Percentiles rank a stretch among this genome's conserved stretches.
Evolutionary conservation across 1,284 basidiomycete species (phyloP).

Genomic region (Mycena citricolor): DNA sequence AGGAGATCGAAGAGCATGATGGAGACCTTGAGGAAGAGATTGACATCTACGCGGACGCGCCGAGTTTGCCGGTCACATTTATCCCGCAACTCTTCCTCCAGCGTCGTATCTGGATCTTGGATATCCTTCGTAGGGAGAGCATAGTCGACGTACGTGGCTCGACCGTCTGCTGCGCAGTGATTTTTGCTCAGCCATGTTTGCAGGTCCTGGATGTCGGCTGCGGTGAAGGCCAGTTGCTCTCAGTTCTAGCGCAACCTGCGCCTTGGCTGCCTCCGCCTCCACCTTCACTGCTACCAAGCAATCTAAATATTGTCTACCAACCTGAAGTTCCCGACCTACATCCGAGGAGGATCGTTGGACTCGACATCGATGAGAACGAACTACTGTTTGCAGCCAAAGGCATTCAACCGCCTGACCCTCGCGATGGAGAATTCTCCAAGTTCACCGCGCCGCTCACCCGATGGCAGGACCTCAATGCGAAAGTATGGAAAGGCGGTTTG

Average conservation of each 20-base stretch:
- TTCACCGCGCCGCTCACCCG: slow-evolving; percentile 32
- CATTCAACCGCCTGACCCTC: slow-evolving; percentile 36
- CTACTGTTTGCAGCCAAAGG: slow-evolving; percentile 51
- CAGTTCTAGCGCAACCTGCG: slow-evolving; percentile 67
- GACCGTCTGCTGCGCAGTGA: slow-evolving; percentile 4
- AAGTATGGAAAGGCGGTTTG: slow-evolving; percentile 83
- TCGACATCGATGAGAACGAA: slow-evolving; percentile 59
- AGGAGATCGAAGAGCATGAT: slow-evolving; percentile 20
- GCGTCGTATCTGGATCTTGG: slow-evolving; percentile 69
- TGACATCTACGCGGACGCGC: slow-evolving; percentile 8
- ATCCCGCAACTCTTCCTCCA: slow-evolving; percentile 71
- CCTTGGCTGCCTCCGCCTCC: slow-evolving; percentile 54
- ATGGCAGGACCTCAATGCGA: slow-evolving; percentile 74
- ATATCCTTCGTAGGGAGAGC: slow-evolving; percentile 57
- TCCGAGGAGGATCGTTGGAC: slow-evolving; percentile 56
- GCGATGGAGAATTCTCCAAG: slow-evolving; percentile 26
- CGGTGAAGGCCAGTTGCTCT: slow-evolving; percentile 74
- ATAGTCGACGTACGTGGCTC: slow-evolving; percentile 51
- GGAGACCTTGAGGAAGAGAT: slow-evolving; percentile 17
- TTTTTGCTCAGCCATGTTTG: slow-evolving; percentile 1
- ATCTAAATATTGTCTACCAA: slow-evolving; percentile 11
- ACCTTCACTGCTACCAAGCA: slow-evolving; percentile 28
- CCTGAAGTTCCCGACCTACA: slow-evolving; percentile 55
- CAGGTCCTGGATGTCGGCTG: slow-evolving; percentile 82
- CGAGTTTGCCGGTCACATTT: slow-evolving; percentile 54